Base-by-base conservation (phyloP, 2,329 filamentous ascomycete genomes). In the Diaporthe batatas region DNA sequence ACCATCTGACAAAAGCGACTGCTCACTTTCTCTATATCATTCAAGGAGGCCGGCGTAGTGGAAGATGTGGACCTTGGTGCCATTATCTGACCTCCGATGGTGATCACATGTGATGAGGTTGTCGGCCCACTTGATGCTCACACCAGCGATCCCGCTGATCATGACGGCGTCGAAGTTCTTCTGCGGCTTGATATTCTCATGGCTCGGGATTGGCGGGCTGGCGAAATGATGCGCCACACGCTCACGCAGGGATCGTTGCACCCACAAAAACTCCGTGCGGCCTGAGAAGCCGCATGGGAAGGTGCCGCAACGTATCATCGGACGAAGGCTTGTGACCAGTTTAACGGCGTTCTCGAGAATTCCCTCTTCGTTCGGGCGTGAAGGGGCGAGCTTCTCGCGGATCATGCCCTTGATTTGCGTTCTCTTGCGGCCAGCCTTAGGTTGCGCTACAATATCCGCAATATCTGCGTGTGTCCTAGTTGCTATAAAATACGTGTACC, bases 61-160 rank as follows among this genome's bases (percentile, higher is more conserved):
- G 57, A 86, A 86, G 0, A 86, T 76, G 14, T 78, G 75, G 0
- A 86, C 76, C 23, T 75, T 81, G 0, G 76, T 82, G 62, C 84
- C 83, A n/a, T 82, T 80, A 12, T 84, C 80, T 0, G 75, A 77
- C 29, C 86, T 58, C 1, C 79, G 79, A 2, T 86, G 77, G 73
- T 86, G 84, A 69, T 85, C 82, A n/a, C n/a, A n/a, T n/a, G n/a
- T n/a, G 0, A 80, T 76, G 3, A 86, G 73, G 55, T 86, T 85
- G 29, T 79, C 76, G 0, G 84, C 86, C 77, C 80, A 82, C 7
- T 75, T 69, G 6, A 82, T 77, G 21, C 79, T 36, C 16, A 86
- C 77, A 0, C 83, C 83, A 0, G 79, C 83, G 12, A 86, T 80
- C 0, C 72, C 68, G n/a, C 73, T 75, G 1, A 82, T 14, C 39